Conservation (phyloP, 306 rosid genomes). For the Lagenaria siceraria region DNA sequence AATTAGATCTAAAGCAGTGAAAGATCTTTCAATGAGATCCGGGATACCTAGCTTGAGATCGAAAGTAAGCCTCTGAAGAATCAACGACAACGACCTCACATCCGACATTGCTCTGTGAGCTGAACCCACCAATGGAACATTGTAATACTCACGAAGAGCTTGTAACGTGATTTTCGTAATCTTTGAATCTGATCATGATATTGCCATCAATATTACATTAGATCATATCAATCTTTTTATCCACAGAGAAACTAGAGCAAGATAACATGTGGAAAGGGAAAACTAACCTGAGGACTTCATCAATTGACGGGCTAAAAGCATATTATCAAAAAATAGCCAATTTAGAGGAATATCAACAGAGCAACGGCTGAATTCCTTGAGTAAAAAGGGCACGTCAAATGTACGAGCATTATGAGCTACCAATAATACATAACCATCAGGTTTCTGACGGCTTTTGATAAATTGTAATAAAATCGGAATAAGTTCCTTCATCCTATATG, state of each 20-base stretch:
- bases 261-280: neutral
- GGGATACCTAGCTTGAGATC: conserved; percentile 45
- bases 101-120: conserved; percentile 92
- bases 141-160: conserved; percentile 37
- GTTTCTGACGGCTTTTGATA: conserved; percentile 58
- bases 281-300: conserved; percentile 48
- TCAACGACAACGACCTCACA: conserved; percentile 37
- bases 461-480: conserved; percentile 56
- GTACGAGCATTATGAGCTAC: conserved; percentile 71
- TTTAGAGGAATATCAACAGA: conserved; percentile 44
- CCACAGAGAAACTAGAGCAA: neutral
- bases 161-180: conserved; percentile 24
- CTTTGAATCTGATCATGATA: conserved; percentile 35
- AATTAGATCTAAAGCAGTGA: conserved; percentile 34
- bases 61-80: conserved; percentile 48
- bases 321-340: conserved; percentile 57
- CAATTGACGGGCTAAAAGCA: conserved; percentile 50
- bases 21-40: conserved; percentile 42
- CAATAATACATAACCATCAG: conserved; percentile 49
- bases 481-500: conserved; percentile 66
- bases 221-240: neutral
- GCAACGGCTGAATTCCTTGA: conserved; percentile 48
- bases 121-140: conserved; percentile 37
- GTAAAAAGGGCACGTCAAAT: conserved; percentile 85
- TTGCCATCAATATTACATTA: neutral